Evolutionary conservation across 306 rosid species (phyloP).

Genomic region (Argentina anserina): DNA sequence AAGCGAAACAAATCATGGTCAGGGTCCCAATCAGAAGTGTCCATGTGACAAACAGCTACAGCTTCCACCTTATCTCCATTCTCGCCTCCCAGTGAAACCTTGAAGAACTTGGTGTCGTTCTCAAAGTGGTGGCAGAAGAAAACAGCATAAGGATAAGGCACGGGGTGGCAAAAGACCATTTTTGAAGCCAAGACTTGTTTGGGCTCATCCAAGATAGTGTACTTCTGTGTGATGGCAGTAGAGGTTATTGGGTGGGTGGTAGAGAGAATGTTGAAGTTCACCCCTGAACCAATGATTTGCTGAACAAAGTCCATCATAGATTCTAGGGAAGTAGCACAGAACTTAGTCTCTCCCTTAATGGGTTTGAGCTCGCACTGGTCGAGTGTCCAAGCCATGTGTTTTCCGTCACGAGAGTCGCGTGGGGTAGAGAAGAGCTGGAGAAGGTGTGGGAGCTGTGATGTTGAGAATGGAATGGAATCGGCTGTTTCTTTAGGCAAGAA

Average conservation of each 20-base stretch:
- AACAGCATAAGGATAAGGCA: constrained; percentile 45
- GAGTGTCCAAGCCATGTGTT: constrained; percentile 37
- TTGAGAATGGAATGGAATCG: constrained; percentile 54
- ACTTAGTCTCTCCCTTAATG: constrained; percentile 46
- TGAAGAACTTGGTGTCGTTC: constrained; percentile 46
- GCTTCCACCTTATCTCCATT: constrained; percentile 49
- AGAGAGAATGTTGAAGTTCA: constrained; percentile 27
- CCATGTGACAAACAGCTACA: constrained; percentile 56
- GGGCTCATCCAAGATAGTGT: constrained; percentile 36
- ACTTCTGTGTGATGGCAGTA: constrained; percentile 32
- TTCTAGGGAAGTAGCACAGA: constrained; percentile 53
- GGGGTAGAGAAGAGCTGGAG: constrained; percentile 51
- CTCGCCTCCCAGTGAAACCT: constrained; percentile 40
- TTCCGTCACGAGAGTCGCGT: constrained; percentile 34
- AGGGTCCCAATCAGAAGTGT: constrained; percentile 56
- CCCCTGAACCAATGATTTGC: constrained; percentile 28
- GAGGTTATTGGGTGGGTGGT: constrained; percentile 34
- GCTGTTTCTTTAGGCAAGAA: constrained; percentile 43
- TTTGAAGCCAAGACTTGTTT: constrained; percentile 46
- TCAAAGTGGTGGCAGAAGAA: constrained; percentile 52
- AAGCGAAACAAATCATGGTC: constrained; percentile 26
- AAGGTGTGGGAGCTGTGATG: constrained; percentile 39
- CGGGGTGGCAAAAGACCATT: constrained; percentile 55
- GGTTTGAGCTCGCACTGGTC: constrained; percentile 34
- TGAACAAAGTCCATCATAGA: constrained; percentile 39